Conservation (phyloP, 441 rosid species). For the Erodium moschatum region DNA sequence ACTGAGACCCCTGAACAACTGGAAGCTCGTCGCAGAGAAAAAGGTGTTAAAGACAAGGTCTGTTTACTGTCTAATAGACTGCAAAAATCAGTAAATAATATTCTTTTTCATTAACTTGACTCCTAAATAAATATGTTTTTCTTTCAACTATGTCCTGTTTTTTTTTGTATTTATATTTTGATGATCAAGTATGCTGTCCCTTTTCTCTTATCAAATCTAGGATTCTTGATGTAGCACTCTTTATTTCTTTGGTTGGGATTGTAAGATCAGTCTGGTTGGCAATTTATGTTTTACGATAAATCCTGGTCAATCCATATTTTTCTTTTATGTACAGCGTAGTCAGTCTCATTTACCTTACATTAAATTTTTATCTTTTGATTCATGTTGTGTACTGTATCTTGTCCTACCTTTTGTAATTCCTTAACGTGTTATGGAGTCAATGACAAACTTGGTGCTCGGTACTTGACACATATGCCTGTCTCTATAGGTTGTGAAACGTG, state of each 20-base stretch:
- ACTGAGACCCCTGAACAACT: slow-evolving; percentile 98
- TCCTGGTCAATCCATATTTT: slow-evolving; percentile 9
- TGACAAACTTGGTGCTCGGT: slow-evolving; percentile 14
- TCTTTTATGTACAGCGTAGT: not conserved
- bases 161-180: slow-evolving; percentile 2
- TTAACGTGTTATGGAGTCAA: not conserved
- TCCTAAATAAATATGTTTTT: not conserved
- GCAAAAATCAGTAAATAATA: not conserved
- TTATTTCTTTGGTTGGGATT: not conserved
- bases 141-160: slow-evolving; percentile 7
- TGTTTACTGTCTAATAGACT: slow-evolving; percentile 20
- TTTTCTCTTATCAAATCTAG: not conserved
- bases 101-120: slow-evolving; percentile 7
- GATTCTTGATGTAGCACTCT: slow-evolving; percentile 5
- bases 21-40: slow-evolving; percentile 82
- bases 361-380: not conserved
- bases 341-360: not conserved
- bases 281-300: not conserved
- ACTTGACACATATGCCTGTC: slow-evolving; percentile 26
- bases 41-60: slow-evolving; percentile 92
- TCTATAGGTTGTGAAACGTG: slow-evolving; percentile 92
- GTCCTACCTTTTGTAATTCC: slow-evolving; percentile 6
- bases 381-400: not conserved
- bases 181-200: slow-evolving; percentile 5
- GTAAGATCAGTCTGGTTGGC: slow-evolving; percentile 5